Percentiles rank a stretch among this genome's conserved stretches.
phyloP scores from a whole-genome alignment of 2,329 filamentous ascomycete genomes.

The Cercospora sp. region DNA sequence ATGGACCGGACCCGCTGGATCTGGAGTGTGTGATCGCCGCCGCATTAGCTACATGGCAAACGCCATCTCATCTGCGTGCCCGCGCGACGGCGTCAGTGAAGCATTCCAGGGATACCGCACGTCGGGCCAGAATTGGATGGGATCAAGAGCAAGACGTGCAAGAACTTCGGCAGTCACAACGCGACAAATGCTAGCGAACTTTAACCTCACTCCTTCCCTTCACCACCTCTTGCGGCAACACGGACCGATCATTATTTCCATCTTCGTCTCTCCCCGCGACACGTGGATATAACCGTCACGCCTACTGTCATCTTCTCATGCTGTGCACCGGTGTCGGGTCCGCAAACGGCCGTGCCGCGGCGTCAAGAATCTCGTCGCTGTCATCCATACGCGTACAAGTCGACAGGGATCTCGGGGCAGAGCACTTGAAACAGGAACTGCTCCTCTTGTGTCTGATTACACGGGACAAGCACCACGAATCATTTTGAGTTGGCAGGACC shows the following conservation, averaged over 20 bases:
- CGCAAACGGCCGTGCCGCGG: neutral
- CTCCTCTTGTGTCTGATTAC: neutral
- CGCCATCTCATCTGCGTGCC: constrained; percentile 2
- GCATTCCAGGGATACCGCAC: neutral
- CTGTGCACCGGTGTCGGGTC: constrained; percentile 8
- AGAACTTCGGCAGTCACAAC: constrained; percentile 5
- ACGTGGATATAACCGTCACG: neutral
- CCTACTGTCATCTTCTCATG: neutral
- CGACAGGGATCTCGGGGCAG: constrained; percentile 5
- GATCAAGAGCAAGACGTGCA: neutral
- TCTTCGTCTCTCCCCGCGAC: neutral
- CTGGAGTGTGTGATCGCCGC: neutral
- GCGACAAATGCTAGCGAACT: neutral
- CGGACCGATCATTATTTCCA: neutral
- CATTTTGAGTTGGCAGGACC: neutral
- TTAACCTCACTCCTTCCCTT: neutral
- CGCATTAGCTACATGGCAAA: neutral
- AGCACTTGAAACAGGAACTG: neutral
- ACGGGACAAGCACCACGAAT: neutral
- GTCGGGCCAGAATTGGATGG: neutral
- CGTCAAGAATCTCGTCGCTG: neutral
- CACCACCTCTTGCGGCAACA: neutral
- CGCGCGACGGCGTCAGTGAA: neutral
- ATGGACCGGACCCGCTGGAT: neutral
- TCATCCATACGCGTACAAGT: neutral